A percentile compares a stretch with the other conserved stretches of the same genome.
phyloP scores from a whole-genome alignment of 2,329 filamentous ascomycete species.

The Aspergillus sojae region DNA sequence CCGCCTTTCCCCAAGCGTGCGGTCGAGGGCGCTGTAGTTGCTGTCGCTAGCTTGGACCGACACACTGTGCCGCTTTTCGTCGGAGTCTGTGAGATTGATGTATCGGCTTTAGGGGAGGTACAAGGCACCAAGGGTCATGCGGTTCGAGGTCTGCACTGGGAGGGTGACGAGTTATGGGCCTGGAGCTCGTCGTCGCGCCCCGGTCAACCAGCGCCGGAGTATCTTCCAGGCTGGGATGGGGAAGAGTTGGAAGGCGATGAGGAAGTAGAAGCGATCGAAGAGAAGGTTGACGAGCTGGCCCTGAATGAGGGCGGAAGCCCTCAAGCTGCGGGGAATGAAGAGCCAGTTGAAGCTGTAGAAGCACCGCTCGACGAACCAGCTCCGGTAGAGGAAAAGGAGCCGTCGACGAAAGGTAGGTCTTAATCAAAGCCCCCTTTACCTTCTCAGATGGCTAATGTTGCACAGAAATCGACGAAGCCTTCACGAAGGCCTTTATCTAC shows the following conservation, averaged over 20 bases:
- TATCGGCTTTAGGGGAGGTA: constrained; percentile 57
- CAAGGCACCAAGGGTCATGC: constrained; percentile 66
- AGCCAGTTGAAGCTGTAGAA: constrained; percentile 22
- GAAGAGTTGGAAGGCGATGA: constrained; percentile 31
- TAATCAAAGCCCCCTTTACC: not conserved
- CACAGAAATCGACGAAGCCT: constrained; percentile 68
- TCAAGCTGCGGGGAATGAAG: constrained; percentile 16
- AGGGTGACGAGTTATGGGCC: constrained; percentile 69
- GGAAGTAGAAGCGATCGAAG: constrained; percentile 46
- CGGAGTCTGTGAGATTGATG: constrained; percentile 66
- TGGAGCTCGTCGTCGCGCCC: constrained; percentile 60
- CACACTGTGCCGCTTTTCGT: constrained; percentile 66
- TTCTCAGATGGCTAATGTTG: constrained; percentile 16
- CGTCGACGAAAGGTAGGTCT: constrained; percentile 58
- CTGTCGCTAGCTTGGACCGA: constrained; percentile 61
- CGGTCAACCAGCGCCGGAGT: constrained; percentile 56
- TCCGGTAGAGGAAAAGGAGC: constrained; percentile 47
- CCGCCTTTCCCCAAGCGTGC: constrained; percentile 65
- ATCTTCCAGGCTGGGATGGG: constrained; percentile 55
- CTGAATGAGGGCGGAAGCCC: constrained; percentile 33
- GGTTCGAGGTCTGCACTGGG: constrained; percentile 68
- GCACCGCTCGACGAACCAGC: constrained; percentile 32
- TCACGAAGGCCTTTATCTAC: constrained; percentile 66
- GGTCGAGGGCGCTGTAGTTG: constrained; percentile 63
- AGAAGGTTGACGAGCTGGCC: constrained; percentile 45